A percentile compares a stretch with the other conserved stretches of the same genome.
Conservation (phyloP, 176 grass and related monocot species). For the Phoenix dactylifera region DNA sequence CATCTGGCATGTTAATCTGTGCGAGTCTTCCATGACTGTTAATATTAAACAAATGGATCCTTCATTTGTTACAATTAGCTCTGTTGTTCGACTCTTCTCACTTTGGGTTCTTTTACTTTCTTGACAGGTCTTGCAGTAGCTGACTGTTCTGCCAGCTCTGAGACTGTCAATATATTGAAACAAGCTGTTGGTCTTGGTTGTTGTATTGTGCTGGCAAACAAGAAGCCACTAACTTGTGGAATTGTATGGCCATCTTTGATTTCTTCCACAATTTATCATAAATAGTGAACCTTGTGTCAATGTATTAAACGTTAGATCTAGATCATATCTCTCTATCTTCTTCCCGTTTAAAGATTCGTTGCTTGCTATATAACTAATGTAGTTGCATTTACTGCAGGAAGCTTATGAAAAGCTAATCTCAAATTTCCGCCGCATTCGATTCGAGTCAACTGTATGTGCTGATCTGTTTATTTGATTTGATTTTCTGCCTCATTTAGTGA, state of each 20-base stretch:
- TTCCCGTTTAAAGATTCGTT: no score
- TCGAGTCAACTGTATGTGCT: slow-evolving; percentile 83
- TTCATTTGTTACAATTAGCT: background rate
- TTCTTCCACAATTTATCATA: no score
- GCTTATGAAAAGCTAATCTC: slow-evolving; percentile 66
- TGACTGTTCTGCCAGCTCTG: slow-evolving; percentile 83
- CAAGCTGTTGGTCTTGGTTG: slow-evolving; percentile 42
- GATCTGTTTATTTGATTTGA: background rate
- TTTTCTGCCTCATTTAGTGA: background rate
- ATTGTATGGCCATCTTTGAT: slow-evolving; percentile 37
- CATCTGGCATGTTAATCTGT: no score
- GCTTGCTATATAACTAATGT: no score
- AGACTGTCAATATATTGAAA: slow-evolving; percentile 55
- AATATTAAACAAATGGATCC: no score
- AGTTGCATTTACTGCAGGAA: slow-evolving; percentile 27
- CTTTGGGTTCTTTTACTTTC: slow-evolving; percentile 6
- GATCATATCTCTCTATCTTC: no score
- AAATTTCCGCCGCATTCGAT: slow-evolving; percentile 58
- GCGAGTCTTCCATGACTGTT: no score
- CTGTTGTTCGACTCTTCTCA: background rate
- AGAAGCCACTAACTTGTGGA: slow-evolving; percentile 74
- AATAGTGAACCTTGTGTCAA: no score
- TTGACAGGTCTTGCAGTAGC: slow-evolving; percentile 63
- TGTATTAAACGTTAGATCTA: no score
- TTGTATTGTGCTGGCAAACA: slow-evolving; percentile 70